A percentile compares a stretch with the other conserved stretches of the same genome.
These are phyloP conservation scores for Dalbergia cultrata DNA, from an alignment of 306 rosid species.

Conservation along the genomic window DNA sequence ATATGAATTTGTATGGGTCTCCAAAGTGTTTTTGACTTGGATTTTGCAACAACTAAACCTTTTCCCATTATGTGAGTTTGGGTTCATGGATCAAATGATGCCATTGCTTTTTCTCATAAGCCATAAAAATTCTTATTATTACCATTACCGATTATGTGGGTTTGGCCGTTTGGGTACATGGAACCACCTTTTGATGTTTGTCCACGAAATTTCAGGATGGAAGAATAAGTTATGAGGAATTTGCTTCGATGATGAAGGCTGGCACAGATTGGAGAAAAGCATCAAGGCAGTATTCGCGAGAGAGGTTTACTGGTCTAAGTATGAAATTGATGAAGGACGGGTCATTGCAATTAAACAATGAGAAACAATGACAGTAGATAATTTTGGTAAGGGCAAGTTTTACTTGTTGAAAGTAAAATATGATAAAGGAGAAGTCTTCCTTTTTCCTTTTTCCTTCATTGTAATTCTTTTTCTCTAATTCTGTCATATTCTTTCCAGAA, in stretches of 20 bases:
- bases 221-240: conserved; percentile 87
- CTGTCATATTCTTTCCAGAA: conserved; percentile 1
- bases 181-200: conserved; percentile 29
- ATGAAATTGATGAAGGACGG: conserved; percentile 77
- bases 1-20: background rate
- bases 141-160: too few relatives aligned
- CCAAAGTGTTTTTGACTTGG: background rate
- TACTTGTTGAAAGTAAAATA: conserved; percentile 31
- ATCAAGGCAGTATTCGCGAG: conserved; percentile 95
- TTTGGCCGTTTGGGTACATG: too few relatives aligned
- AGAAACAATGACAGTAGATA: conserved; percentile 33
- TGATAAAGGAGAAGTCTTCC: conserved; percentile 33
- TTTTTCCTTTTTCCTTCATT: conserved; percentile 43
- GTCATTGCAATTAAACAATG: conserved; percentile 62
- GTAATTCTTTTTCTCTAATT: conserved; percentile 50
- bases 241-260: conserved; percentile 95
- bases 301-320: conserved; percentile 85
- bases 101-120: too few relatives aligned
- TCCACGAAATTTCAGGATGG: conserved; percentile 74
- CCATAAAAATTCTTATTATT: background rate
- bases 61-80: too few relatives aligned
- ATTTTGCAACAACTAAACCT: background rate
- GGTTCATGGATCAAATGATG: too few relatives aligned
- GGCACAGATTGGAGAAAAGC: conserved; percentile 99
- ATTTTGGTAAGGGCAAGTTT: conserved; percentile 22